A percentile compares a stretch with the other conserved stretches of the same genome.
Evolutionary conservation across 164 flowering plant species (phyloP).

Genomic region (Euptelea pleiosperma): DNA sequence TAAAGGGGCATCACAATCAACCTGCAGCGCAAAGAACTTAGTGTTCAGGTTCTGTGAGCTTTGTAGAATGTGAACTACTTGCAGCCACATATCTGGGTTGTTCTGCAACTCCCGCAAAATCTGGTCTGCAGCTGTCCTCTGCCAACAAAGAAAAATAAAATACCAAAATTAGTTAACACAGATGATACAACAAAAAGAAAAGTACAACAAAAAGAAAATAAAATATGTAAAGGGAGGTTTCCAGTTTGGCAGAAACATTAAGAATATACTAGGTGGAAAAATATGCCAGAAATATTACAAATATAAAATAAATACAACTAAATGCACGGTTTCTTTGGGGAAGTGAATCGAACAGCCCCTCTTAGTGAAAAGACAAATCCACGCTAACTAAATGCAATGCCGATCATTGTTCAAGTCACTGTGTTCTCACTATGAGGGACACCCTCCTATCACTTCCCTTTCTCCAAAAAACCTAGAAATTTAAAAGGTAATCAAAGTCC

Average conservation of each 20-base stretch:
- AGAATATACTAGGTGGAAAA: too few relatives aligned
- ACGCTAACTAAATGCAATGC: too few relatives aligned
- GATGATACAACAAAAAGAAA: too few relatives aligned
- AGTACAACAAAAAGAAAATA: neutral
- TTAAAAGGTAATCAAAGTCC: neutral
- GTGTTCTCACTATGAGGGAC: too few relatives aligned
- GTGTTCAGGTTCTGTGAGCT: slow-evolving; percentile 77
- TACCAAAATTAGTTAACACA: too few relatives aligned
- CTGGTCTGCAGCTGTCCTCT: slow-evolving; percentile 94
- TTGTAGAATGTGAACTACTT: slow-evolving; percentile 91
- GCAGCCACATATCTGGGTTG: slow-evolving; percentile 96
- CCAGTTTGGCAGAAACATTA: too few relatives aligned
- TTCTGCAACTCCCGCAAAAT: slow-evolving; percentile 88
- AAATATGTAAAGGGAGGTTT: neutral
- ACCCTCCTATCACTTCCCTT: neutral
- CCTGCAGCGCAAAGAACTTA: slow-evolving; percentile 97
- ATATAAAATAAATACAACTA: too few relatives aligned
- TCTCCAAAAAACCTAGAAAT: neutral
- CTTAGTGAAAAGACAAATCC: too few relatives aligned
- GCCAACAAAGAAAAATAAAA: slow-evolving; percentile 11
- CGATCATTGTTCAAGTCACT: too few relatives aligned
- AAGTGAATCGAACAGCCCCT: too few relatives aligned
- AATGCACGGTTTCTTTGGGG: too few relatives aligned
- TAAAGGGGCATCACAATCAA: slow-evolving; percentile 18
- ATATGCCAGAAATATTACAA: too few relatives aligned